Percentiles rank a stretch among this genome's conserved stretches.
phyloP scores from a whole-genome alignment of 2,329 filamentous ascomycete genomes.

The Cephalotrichum gorgonifer region DNA sequence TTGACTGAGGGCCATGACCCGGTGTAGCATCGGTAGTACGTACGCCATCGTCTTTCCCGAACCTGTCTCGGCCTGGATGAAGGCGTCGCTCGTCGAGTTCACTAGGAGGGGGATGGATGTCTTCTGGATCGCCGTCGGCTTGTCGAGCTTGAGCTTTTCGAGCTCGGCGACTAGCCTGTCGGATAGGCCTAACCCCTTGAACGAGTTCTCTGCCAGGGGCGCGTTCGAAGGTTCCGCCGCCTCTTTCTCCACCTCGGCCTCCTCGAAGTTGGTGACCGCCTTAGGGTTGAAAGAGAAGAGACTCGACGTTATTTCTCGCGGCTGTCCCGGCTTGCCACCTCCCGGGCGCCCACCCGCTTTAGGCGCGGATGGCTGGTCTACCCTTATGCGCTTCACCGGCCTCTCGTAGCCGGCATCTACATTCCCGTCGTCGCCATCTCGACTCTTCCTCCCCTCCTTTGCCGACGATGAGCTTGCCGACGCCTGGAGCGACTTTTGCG shows the following conservation, averaged over 20 bases:
- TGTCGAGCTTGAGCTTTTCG: constrained; percentile 77
- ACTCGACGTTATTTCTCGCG: constrained; percentile 66
- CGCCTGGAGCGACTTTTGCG: constrained; percentile 25
- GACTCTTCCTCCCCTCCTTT: constrained; percentile 12
- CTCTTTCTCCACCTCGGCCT: constrained; percentile 33
- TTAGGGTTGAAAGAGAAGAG: constrained; percentile 85
- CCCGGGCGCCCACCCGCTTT: constrained; percentile 18
- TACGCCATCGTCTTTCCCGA: constrained; percentile 98
- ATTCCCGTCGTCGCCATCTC: constrained; percentile 8
- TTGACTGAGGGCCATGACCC: constrained; percentile 67
- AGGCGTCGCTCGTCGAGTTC: constrained; percentile 76
- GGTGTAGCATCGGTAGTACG: constrained; percentile 80
- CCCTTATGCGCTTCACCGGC: constrained; percentile 30
- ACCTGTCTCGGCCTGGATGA: constrained; percentile 93
- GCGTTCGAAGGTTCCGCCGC: constrained; percentile 77
- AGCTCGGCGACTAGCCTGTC: constrained; percentile 72
- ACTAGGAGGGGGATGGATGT: constrained; percentile 75
- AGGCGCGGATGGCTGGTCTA: constrained; percentile 6
- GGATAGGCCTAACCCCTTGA: constrained; percentile 76
- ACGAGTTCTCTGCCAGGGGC: constrained; percentile 76
- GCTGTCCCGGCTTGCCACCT: constrained; percentile 28
- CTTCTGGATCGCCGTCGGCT: constrained; percentile 90
- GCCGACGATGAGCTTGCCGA: constrained; percentile 5
- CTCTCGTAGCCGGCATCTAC: constrained; percentile 19
- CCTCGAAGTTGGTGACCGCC: constrained; percentile 52